A percentile compares a stretch with the other conserved stretches of the same genome.
Evolutionary conservation across 2,329 filamentous ascomycete species (phyloP).

Genomic region (Ceratocystis papillata): DNA sequence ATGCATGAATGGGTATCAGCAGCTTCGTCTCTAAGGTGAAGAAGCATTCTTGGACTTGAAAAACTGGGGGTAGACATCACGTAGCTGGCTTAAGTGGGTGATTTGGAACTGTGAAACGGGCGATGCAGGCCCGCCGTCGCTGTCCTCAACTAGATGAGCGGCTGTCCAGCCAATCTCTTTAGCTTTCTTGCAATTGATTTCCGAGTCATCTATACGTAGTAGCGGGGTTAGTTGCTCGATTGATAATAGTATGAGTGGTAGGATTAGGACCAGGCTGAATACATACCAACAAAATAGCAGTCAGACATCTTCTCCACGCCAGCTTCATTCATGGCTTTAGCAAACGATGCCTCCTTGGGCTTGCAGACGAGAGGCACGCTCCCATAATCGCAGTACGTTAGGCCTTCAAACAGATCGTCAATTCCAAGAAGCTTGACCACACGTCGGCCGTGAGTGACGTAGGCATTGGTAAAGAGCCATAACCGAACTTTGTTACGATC

Average conservation of each 20-base stretch:
- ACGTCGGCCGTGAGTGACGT: conserved; percentile 72
- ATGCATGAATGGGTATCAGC: conserved; percentile 6
- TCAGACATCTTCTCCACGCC: conserved; percentile 55
- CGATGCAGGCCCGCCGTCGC: conserved; percentile 49
- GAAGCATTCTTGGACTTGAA: conserved; percentile 49
- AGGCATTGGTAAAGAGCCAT: conserved; percentile 96
- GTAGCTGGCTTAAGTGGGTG: conserved; percentile 61
- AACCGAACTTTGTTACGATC: conserved; percentile 73
- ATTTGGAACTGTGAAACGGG: conserved; percentile 67
- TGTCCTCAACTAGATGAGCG: conserved; percentile 74
- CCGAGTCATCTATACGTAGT: conserved; percentile 61
- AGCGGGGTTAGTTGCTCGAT: background rate
- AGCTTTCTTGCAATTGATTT: conserved; percentile 67
- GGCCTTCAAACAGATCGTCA: conserved; percentile 83
- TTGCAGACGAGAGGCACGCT: conserved; percentile 71
- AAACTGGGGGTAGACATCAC: conserved; percentile 66
- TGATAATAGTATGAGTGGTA: background rate
- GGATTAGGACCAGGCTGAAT: background rate
- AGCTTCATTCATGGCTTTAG: conserved; percentile 79
- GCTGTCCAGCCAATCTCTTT: conserved; percentile 75
- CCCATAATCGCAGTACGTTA: conserved; percentile 89
- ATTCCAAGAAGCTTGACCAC: conserved; percentile 72
- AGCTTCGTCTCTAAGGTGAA: background rate
- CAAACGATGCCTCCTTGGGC: conserved; percentile 70
- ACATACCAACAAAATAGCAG: conserved; percentile 87